Evolutionary conservation across 2,329 filamentous ascomycete genomes (phyloP), one percentile per base, ranked within the genome.

Genomic region (Trichothecium roseum): DNA sequence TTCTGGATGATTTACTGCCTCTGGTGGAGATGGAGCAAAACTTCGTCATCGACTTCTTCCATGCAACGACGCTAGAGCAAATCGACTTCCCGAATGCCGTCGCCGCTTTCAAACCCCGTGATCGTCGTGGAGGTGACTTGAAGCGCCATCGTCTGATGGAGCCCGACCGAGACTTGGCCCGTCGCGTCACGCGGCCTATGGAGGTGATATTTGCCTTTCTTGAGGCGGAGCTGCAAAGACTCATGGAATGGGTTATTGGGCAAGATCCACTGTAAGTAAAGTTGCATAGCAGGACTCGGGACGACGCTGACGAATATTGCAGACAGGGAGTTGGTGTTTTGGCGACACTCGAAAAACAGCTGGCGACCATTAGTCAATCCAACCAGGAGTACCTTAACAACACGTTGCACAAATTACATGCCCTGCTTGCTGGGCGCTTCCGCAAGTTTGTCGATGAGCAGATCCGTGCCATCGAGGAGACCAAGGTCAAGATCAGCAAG

Each of bases 401-500:
- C 35, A 68, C 83, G 2, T 64, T 96, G 3, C 82, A 91, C 48
- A 87, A 85, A 51, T 65, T 94, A 8, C 84, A 91, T 46, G 72
- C 77, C 37, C 74, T 74, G 29, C 66, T 96, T 14, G 76, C 82
- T 45, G 72, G 74, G 3, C 74, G 84, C 3, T 95, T 94, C 63
- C 78, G 72, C 41, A 86, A 84, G 42, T 95, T 96, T 48, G 78
- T 96, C 8, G 89, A 96, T 45, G 86, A 94, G 44, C 91, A 98
- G 55, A 83, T 96, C 40, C 84, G 85, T 18, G 88, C 87, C 5
- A 94, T 96, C 43, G 91, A 96, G 60, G 91, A 96, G 42, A 96
- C 88, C 28, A 96, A 96, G 60, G 89, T 98, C 56, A 95, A 95
- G 66, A 87, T 95, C 60, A 95, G 94, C 68, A 96, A 96, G 68